Evolutionary conservation across 2,329 filamentous ascomycete species (phyloP), one percentile per base, ranked within the genome.

Genomic region (Colletotrichum nymphaeae): DNA sequence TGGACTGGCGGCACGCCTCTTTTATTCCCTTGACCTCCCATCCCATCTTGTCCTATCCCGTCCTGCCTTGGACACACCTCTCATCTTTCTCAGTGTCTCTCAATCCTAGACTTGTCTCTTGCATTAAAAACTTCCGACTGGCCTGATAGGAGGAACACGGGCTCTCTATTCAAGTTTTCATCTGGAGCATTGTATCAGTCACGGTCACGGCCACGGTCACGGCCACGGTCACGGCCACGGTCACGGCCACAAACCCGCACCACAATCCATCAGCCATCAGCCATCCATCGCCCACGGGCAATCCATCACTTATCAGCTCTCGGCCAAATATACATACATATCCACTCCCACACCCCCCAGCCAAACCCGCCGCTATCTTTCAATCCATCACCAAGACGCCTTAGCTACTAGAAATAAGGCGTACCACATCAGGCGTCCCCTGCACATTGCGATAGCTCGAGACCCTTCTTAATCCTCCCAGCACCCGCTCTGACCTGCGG

Each of bases 281-380:
- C 37, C 37, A 16, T 49, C 37, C 37, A 16, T 49, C 53, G 19
- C 66, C 28, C 63, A 65, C 55, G 42, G 37, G 35, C 52, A 22
- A 22, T 64, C 59, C 65, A 52, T 63, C 72, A 73, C 67, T 72
- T 67, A 74, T 75, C 74, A 75, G 74, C 72, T 63, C 60, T 75
- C 74, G 74, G 72, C 57, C 74, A 74, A 74, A 74, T 75, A 74
- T 60, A 57, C 56, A 74, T 60, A 57, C 56, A 59, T 49, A 28
- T 46, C 49, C 42, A 65, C 65, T 37, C 64, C 58, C 59, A 30
- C 37, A 35, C 42, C 28, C 62, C 62, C 63, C 56, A 73, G 70
- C 14, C 67, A 60, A 73, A 70, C 70, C 70, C 70, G 67, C 70
- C 67, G 70, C 70, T 73, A 73, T 73, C 70, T 73, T 26, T 73